Percentiles rank a stretch among this genome's conserved stretches.
Conservation (phyloP, 2,329 filamentous ascomycete species). For the Saccharata proteae region DNA sequence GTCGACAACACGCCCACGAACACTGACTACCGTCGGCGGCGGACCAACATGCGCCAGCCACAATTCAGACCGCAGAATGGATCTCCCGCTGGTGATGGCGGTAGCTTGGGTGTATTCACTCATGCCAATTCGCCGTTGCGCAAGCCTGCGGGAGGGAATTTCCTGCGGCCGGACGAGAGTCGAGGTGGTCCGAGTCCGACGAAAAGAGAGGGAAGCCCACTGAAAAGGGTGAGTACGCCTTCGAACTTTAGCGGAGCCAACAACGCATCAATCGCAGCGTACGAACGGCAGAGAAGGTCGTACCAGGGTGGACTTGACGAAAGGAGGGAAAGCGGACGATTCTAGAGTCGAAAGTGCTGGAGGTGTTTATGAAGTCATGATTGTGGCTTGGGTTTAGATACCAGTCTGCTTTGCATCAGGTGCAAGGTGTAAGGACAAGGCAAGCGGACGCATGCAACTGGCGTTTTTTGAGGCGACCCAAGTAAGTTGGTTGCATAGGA, state of each 20-base stretch:
- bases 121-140: slow-evolving; percentile 75
- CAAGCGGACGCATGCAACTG: too few relatives aligned
- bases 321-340: too few relatives aligned
- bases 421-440: neutral
- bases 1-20: slow-evolving; percentile 22
- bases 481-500: too few relatives aligned
- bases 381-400: too few relatives aligned
- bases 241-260: slow-evolving; percentile 1
- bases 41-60: slow-evolving; percentile 30
- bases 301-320: neutral
- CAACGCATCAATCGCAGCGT: too few relatives aligned
- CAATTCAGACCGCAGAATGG: slow-evolving; percentile 36
- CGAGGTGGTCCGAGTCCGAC: slow-evolving; percentile 21
- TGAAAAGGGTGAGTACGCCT: slow-evolving; percentile 33
- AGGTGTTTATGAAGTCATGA: neutral
- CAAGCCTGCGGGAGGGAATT: slow-evolving; percentile 56
- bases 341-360: neutral
- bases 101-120: slow-evolving; percentile 66
- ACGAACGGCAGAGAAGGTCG: neutral
- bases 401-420: neutral
- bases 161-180: slow-evolving; percentile 20
- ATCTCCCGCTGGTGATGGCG: slow-evolving; percentile 47
- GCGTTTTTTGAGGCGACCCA: too few relatives aligned
- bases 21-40: slow-evolving; percentile 26
- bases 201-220: slow-evolving; percentile 27